These are phyloP conservation scores for Yamadazyma dendronema DNA, from an alignment of 1,139 yeast species.

Conservation along the genomic window DNA sequence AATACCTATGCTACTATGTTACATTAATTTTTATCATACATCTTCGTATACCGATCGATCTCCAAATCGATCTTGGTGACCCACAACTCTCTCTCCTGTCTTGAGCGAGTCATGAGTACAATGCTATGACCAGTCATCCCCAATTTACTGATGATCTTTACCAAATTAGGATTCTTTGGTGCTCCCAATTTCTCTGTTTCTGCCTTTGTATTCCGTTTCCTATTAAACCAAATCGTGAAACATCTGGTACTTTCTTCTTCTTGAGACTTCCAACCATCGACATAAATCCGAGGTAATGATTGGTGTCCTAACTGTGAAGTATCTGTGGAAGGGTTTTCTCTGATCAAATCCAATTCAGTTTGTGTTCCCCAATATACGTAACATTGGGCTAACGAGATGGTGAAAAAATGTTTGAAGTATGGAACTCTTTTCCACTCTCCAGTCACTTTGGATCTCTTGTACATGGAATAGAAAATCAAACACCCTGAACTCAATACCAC, in stretches of 20 bases:
- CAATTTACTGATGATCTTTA: constrained; percentile 47
- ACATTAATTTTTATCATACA: constrained; percentile 3
- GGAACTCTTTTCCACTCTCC: constrained; percentile 48
- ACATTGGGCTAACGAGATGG: constrained; percentile 64
- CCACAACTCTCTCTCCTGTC: constrained; percentile 86
- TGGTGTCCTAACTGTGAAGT: constrained; percentile 52
- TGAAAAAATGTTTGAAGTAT: constrained; percentile 46
- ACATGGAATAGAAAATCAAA: constrained; percentile 50
- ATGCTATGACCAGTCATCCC: constrained; percentile 69
- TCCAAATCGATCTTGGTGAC: constrained; percentile 63
- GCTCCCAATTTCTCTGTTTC: constrained; percentile 18
- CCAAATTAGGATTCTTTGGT: constrained; percentile 39
- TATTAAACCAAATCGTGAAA: constrained; percentile 83
- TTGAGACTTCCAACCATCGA: constrained; percentile 80
- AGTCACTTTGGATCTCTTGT: constrained; percentile 41
- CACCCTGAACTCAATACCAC: constrained; percentile 72
- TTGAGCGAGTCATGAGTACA: constrained; percentile 76
- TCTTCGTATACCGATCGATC: constrained; percentile 50
- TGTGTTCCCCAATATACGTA: constrained; percentile 73
- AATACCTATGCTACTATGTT: neutral
- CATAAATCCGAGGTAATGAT: constrained; percentile 67
- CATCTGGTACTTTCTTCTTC: constrained; percentile 75
- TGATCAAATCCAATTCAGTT: constrained; percentile 56
- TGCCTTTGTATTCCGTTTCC: constrained; percentile 48
- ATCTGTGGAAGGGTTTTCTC: constrained; percentile 30